Evolutionary conservation across 202 grass and related monocot species (phyloP), one percentile per base, ranked within the genome.

Genomic region (Musa balbisiana): DNA sequence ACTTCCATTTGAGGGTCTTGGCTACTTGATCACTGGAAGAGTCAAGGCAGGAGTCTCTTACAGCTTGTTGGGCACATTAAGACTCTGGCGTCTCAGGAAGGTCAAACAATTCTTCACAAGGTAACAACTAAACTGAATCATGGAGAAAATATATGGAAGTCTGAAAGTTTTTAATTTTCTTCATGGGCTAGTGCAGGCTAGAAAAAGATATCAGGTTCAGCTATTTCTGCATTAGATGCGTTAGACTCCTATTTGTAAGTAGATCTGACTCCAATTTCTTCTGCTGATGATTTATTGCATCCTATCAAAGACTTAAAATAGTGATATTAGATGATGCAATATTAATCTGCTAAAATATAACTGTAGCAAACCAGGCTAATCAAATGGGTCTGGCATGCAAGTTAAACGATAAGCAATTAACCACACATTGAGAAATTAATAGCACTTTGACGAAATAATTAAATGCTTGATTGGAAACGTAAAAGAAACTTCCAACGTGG

Each of bases 191-290:
- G 23, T 55, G 2, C 79, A 91, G 94, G 80, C 81, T 98, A 6
- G 94, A 98, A 79, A 98, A 98, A 72, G 94, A 98, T 79, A 98
- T 98, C 86, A 78, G 94, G 23, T 93, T 92, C 94, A 98, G 85
- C 88, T 98, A 98, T 81, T 98, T 98, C 87, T 93, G 88, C 88
- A 80, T 98, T 21, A 89, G 91, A 76, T 86, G 90, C 55, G 77
- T 82, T 0, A 82, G 88, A 49, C 91, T 98, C 68, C 69, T 98
- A 19, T 84, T 83, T 63, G 90, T 96, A 77, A 83, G 82, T 77
- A 76, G 9, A 64, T 68, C 11, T 55, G 49, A 51, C 62, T 73
- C 21, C 49, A 43, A 43, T 43, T 43, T 43, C 33, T 43, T 43
- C 33, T 43, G 33, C 33, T 5, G 4, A 43, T 43, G 33, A 43